Evolutionary conservation across 805 yeast genomes (phyloP), one percentile per base, ranked within the genome.

Genomic region (Lachancea quebecensis): DNA sequence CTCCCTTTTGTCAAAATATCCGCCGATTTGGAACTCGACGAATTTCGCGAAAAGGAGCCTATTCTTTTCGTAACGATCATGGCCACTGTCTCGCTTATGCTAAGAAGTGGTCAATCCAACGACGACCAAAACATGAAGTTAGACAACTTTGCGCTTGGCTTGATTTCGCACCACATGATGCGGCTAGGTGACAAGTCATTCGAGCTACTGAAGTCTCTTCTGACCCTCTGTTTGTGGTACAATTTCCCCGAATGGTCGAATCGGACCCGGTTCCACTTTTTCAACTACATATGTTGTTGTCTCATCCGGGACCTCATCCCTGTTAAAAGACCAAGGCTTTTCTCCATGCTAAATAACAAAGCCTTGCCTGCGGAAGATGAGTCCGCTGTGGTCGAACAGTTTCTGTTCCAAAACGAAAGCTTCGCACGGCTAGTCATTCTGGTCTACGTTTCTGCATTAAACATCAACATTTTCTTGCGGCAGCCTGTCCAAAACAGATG

Each of bases 221-320:
- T 84, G 15, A 56, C 85, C 5, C 67, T 84, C 42, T 74, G 84
- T 21, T 62, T 82, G 27, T 89, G 95, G 95, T 88, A 87, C 59
- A 85, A 84, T 52, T 77, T 86, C 3, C 85, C 95, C 0, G 96
- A 87, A 62, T 69, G 85, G 53, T 85, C 85, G 52, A 85, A 81
- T 51, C 85, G 84, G 54, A 77, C 95, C 46, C 76, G 95, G 39
- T 81, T 82, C 51, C 93, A 85, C 58, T 68, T 87, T 42, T 72
- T 86, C 50, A 77, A 79, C 44, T 69, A 77, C 11, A 67, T 86
- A 17, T 79, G 89, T 42, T 77, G 82, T 11, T 71, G 83, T 3
- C 69, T 89, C 63, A 73, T 85, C 1, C 82, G 79, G 54, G 96
- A 89, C 60, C 65, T 89, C 44, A 95, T 95, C 0, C 71, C 88